A percentile compares a stretch with the other conserved stretches of the same genome.
phyloP scores from a whole-genome alignment of 1,284 basidiomycete genomes.

The Rugosomyces carneus region DNA sequence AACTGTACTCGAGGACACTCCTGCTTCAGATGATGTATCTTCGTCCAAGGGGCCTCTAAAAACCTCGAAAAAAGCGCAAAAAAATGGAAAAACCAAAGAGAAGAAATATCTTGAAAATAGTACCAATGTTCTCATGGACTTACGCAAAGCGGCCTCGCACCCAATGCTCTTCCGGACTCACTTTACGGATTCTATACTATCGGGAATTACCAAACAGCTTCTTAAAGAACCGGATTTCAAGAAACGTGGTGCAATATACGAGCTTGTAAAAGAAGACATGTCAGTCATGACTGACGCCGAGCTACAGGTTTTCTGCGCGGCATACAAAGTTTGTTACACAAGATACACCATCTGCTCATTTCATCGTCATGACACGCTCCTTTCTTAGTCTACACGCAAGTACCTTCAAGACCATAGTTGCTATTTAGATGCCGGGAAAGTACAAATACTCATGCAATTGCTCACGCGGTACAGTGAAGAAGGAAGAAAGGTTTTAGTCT shows the following conservation, averaged over 20 bases:
- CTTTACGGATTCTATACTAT: slow-evolving; percentile 77
- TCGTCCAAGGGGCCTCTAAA: slow-evolving; percentile 31
- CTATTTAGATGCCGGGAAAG: slow-evolving; percentile 89
- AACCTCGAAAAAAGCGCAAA: slow-evolving; percentile 39
- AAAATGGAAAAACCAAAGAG: slow-evolving; percentile 47
- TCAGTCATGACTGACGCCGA: slow-evolving; percentile 95
- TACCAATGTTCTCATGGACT: slow-evolving; percentile 91
- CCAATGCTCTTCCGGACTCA: slow-evolving; percentile 89
- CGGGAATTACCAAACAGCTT: slow-evolving; percentile 73
- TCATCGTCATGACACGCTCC: slow-evolving; percentile 11
- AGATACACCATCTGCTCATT: neutral
- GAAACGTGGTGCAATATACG: slow-evolving; percentile 70
- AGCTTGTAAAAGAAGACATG: slow-evolving; percentile 89
- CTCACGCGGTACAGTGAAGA: slow-evolving; percentile 67
- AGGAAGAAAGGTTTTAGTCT: slow-evolving; percentile 84
- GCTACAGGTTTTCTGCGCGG: slow-evolving; percentile 74
- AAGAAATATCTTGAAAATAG: slow-evolving; percentile 74
- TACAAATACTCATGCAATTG: slow-evolving; percentile 69
- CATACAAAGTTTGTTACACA: slow-evolving; percentile 62
- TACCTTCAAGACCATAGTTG: slow-evolving; percentile 71
- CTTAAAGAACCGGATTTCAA: slow-evolving; percentile 89
- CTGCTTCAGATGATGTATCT: slow-evolving; percentile 28
- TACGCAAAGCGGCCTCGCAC: slow-evolving; percentile 93
- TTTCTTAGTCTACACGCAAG: slow-evolving; percentile 66
- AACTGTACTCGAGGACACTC: slow-evolving; percentile 58